Base-by-base conservation (phyloP, 108 stramenopile genomes). In the Nitzschia inconspicua region DNA sequence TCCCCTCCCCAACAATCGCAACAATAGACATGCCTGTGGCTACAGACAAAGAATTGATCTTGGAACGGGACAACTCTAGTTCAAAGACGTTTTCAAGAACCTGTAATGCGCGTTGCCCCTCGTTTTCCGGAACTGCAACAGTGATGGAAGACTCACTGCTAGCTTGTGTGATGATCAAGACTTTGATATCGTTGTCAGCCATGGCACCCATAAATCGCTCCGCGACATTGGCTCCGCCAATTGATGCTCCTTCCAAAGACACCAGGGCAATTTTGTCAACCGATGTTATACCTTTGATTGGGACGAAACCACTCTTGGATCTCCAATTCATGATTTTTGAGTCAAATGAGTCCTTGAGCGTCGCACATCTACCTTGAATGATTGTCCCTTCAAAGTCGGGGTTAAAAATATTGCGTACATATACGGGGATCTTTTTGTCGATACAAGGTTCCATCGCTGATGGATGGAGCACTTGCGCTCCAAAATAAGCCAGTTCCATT, bases 401-500 rank as follows among this genome's bases (percentile, higher is more conserved):
- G 64, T 94, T 90, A 72, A 94, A 94, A 19, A 88, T 90, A 60
- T 94, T 94, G 20, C 86, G 47, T 24, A 94, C 84, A 37, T 76
- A 89, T 30, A 94, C 85, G 20, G 93, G 93, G 49, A 94, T 88
- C 44, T 74, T 76, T 3, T 64, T 59, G 59, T 81, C 83, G 47
- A 84, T 81, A 43, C 79, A 84, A 4, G 84, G 84, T 9, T 67
- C 70, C 91, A 91, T 89, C 30, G 93, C 89, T 30, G 76, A 82
- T 16, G 93, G 93, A 72, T 94, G 53, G 35, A 94, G 65, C 6
- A 91, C 90, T 59, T 94, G 88, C 8, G 93, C 93, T 30, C 93
- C 93, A 68, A 94, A 94, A 62, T 90, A 94, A 20, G 93, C 93
- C 26, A 94, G 81, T 60, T 94, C 93, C 83, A 94, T 82, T 25